A percentile compares a stretch with the other conserved stretches of the same genome.
Conservation (phyloP, 495 filamentous ascomycete species). For the Penicillium paxilli region DNA sequence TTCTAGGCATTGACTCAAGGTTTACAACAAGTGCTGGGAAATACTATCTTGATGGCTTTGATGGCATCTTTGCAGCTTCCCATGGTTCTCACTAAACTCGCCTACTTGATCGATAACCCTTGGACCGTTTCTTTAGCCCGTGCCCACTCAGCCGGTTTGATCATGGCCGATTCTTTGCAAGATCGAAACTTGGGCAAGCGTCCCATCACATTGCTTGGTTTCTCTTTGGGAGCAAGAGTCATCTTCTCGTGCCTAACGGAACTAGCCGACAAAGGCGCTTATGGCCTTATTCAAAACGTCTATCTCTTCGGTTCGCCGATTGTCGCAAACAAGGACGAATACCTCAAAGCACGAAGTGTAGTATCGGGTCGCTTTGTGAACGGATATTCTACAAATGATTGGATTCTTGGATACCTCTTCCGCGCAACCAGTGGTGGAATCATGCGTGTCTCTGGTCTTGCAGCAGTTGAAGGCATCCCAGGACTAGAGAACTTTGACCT, state of each 20-base stretch:
- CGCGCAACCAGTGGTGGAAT: constrained; percentile 92
- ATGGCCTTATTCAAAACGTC: constrained; percentile 90
- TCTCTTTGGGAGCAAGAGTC: constrained; percentile 87
- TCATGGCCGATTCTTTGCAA: constrained; percentile 91
- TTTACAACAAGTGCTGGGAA: constrained; percentile 91
- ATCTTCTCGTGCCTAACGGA: constrained; percentile 93
- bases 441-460: constrained; percentile 86
- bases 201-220: constrained; percentile 94
- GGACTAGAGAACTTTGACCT: constrained; percentile 90
- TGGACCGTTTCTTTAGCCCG: constrained; percentile 94
- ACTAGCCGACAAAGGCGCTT: constrained; percentile 82
- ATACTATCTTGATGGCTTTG: constrained; percentile 79
- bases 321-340: constrained; percentile 92
- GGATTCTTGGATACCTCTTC: constrained; percentile 98
- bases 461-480: constrained; percentile 70
- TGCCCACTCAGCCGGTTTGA: constrained; percentile 84
- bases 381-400: constrained; percentile 91
- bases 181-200: constrained; percentile 88
- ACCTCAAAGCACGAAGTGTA: constrained; percentile 73
- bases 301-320: constrained; percentile 92
- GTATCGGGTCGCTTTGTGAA: constrained; percentile 92
- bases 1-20: constrained; percentile 87
- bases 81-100: constrained; percentile 87
- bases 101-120: constrained; percentile 97
- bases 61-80: constrained; percentile 96